These are phyloP conservation scores for Paramecium pentaurelia DNA, from an alignment of 73 alveolate genomes.

Conservation along the genomic window DNA sequence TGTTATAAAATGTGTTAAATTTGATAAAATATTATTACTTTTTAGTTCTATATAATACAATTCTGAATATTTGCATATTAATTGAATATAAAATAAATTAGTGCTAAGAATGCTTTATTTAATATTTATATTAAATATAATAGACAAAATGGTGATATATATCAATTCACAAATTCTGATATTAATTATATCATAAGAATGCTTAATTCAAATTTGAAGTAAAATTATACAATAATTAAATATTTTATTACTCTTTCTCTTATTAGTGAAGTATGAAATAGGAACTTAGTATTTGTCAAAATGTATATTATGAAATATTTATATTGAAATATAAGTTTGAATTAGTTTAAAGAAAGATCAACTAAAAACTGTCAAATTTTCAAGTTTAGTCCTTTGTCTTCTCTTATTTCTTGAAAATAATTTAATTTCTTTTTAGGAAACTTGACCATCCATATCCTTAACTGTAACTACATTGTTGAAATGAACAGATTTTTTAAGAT, in stretches of 20 bases:
- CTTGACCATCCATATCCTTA: not conserved
- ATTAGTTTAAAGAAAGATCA: not conserved
- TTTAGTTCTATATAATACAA: too few relatives aligned
- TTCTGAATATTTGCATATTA: too few relatives aligned
- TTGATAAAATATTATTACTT: too few relatives aligned
- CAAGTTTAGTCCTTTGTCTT: not conserved
- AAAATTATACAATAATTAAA: too few relatives aligned
- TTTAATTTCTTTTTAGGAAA: not conserved
- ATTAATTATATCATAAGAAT: too few relatives aligned
- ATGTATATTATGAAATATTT: not conserved
- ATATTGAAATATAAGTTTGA: not conserved
- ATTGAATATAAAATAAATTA: too few relatives aligned
- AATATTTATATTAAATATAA: too few relatives aligned
- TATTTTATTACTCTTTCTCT: not conserved
- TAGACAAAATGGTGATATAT: too few relatives aligned
- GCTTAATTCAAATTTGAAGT: not conserved
- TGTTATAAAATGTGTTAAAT: too few relatives aligned
- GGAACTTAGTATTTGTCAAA: not conserved
- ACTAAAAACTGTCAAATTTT: not conserved
- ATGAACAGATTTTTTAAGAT: not conserved
- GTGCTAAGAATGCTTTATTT: too few relatives aligned
- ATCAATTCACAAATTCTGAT: not conserved
- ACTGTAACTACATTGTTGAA: slow-evolving; percentile 1
- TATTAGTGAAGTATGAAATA: not conserved
- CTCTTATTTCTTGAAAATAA: not conserved